Evolutionary conservation across 2,329 filamentous ascomycete genomes (phyloP).

Genomic region (Didymella sp.): DNA sequence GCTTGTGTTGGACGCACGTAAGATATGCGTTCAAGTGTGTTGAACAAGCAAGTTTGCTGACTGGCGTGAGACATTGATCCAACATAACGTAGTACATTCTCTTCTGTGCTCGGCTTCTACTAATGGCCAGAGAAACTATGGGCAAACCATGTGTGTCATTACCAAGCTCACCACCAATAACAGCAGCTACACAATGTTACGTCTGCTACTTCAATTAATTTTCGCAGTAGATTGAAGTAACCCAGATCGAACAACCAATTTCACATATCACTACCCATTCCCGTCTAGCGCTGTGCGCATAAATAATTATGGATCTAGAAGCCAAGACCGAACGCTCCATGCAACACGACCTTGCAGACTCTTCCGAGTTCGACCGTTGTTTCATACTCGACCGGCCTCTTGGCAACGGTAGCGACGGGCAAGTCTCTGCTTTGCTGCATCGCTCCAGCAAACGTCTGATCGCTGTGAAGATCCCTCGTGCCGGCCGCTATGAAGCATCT

Average conservation of each 20-base stretch:
- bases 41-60: no score
- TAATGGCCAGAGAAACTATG: not conserved
- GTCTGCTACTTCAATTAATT: not conserved
- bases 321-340: not conserved
- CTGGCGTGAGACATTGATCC: no score
- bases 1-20: no score
- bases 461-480: slow-evolving; percentile 1
- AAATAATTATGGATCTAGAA: not conserved
- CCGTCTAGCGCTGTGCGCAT: not conserved
- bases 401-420: not conserved
- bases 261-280: not conserved
- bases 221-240: not conserved
- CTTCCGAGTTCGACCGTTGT: not conserved
- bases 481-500: not conserved
- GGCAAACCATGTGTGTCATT: not conserved
- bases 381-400: not conserved
- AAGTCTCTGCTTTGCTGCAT: not conserved
- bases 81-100: no score
- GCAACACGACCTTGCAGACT: not conserved
- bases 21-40: no score
- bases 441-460: not conserved
- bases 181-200: not conserved
- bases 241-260: not conserved
- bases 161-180: not conserved
- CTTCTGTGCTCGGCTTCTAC: not conserved